phyloP scores from a whole-genome alignment of 805 yeast species.

The Barnettozyma sp. region DNA sequence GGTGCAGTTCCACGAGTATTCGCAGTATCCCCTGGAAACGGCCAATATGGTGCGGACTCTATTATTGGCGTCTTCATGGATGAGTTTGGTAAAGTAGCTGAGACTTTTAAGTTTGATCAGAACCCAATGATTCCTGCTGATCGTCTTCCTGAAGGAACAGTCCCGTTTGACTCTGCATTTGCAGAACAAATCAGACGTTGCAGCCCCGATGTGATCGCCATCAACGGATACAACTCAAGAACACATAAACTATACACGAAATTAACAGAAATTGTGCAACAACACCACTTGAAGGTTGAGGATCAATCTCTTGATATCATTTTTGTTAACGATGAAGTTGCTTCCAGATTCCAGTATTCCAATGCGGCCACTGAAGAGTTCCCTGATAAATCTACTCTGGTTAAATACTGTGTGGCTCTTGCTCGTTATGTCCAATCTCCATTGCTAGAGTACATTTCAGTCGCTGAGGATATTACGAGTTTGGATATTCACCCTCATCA shows the following conservation, averaged over 20 bases:
- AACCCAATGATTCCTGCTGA: constrained; percentile 48
- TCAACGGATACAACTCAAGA: constrained; percentile 80
- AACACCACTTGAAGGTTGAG: constrained; percentile 45
- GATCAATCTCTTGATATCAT: constrained; percentile 56
- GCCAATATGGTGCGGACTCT: constrained; percentile 74
- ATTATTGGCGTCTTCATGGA: constrained; percentile 74
- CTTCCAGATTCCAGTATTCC: constrained; percentile 79
- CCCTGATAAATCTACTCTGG: constrained; percentile 74
- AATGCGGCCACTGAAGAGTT: constrained; percentile 69
- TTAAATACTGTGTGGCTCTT: constrained; percentile 78
- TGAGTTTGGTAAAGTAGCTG: constrained; percentile 73
- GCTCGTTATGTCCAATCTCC: constrained; percentile 94
- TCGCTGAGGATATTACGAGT: constrained; percentile 68
- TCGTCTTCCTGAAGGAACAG: constrained; percentile 36
- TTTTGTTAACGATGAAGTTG: constrained; percentile 91
- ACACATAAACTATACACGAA: constrained; percentile 55
- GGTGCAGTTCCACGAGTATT: constrained; percentile 85
- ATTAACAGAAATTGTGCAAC: constrained; percentile 48
- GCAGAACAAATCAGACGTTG: constrained; percentile 51
- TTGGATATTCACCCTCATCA: constrained; percentile 70
- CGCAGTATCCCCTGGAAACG: constrained; percentile 81
- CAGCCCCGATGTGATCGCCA: constrained; percentile 84
- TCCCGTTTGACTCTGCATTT: constrained; percentile 61
- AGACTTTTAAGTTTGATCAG: constrained; percentile 70
- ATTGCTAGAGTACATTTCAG: constrained; percentile 76